Base-by-base conservation (phyloP, 192 early-diverging fungal species). In the Coemansia sp. region DNA sequence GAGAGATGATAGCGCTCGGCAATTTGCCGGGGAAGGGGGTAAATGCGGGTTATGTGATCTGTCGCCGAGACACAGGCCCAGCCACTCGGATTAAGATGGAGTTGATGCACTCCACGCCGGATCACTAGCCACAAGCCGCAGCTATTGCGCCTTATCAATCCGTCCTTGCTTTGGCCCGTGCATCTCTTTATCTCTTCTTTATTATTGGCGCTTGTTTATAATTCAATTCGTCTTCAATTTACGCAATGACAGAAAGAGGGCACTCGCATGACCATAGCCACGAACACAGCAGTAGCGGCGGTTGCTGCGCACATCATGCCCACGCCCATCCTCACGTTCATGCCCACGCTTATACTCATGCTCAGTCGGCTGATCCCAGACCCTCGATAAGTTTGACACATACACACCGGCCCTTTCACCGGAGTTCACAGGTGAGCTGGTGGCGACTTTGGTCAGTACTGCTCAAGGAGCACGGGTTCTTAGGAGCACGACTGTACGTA, bases 401-500 rank as follows among this genome's bases (percentile, higher is more conserved):
- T 31, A 57, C 53, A 6, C 53, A 57, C 6, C 25, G 29, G 31
- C 53, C 53, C 15, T 57, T 57, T 17, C 29, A 31, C 29, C 27
- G 27, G 15, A 32, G 31, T 11, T 29, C 55, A 14, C 29, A 57
- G 29, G 55, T 71, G 51, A 74, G 77, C 69, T 74, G 72, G 72
- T 44, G 53, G 39, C 72, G 77, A 21, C 59, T 79, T 34, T 67
- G 68, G 72, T 25, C 51, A 6, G 62, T 74, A 19, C 46, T 79
- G 1, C 7, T 63, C 32, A 36, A 45, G 6, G 77, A 79, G 15
- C 77, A 74, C 48, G 9, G 51, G 29, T 79, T 74, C 41, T 38
- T 79, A 2, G 77, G 77, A 10, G 41, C 60, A 8, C 72, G 55
- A 4, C 55, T 79, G 14, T 79, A 79, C 63, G 42, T 58, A 19